A percentile compares a stretch with the other conserved stretches of the same genome.
Evolutionary conservation across 164 flowering plant genomes (phyloP).

Genomic region (Tinospora cordifolia): DNA sequence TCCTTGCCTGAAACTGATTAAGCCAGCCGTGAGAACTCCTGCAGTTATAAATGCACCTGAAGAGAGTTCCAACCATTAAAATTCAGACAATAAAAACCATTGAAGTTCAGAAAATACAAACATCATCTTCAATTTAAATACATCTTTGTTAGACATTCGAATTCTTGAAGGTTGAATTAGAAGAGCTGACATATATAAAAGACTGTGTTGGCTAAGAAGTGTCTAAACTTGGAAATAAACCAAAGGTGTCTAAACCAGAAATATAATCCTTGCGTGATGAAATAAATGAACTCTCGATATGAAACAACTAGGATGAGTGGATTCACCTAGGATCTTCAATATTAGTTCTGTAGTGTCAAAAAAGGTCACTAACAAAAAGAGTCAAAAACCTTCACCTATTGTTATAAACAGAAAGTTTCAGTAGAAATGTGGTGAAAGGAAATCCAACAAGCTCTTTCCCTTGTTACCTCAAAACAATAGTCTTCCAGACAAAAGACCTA

Average conservation of each 20-base stretch:
- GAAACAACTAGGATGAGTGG: neutral
- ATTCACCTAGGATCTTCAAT: neutral
- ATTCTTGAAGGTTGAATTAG: neutral
- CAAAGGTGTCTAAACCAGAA: neutral
- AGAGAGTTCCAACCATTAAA: conserved; percentile 17
- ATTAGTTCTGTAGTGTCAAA: neutral
- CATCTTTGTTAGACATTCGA: neutral
- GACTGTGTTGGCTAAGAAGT: neutral
- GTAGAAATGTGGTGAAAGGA: neutral
- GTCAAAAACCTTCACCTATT: too few species aligned
- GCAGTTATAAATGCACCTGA: conserved; percentile 86
- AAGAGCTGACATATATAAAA: neutral
- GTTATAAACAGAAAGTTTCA: neutral
- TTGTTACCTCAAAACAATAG: neutral
- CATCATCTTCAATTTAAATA: neutral
- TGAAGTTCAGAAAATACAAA: neutral
- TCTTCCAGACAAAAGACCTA: neutral
- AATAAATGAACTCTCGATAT: too few species aligned
- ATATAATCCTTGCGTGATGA: neutral
- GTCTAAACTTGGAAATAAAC: neutral
- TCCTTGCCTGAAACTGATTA: conserved; percentile 81
- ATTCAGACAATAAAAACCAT: neutral
- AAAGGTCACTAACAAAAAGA: neutral
- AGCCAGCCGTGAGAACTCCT: conserved; percentile 88
- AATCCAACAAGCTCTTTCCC: neutral